Evolutionary conservation across 352 stramenopile species (phyloP), one percentile per base, ranked within the genome.

Genomic region (Pythium apleroticum): DNA sequence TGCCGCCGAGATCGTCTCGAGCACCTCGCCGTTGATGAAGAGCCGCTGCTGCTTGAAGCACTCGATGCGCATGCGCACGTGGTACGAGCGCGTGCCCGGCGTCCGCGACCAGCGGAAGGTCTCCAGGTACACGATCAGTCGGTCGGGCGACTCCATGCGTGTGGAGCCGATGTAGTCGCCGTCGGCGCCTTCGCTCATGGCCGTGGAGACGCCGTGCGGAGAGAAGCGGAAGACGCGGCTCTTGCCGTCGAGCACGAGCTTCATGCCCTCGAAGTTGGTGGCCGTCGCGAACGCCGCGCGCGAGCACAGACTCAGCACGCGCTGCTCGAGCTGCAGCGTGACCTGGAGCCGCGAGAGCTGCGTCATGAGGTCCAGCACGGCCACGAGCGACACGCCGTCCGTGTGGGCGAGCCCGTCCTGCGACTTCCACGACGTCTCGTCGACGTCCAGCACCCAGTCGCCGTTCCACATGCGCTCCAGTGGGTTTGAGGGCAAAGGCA

Each of bases 101-200:
- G 10, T 31, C 57, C 57, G 68, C 52, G 27, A 67, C 52, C 28
- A 77, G 20, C n/a, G 76, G 35, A 88, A 88, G 0, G 79, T 60
- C 52, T 90, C 73, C 20, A 90, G 39, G 35, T 83, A 81, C n/a
- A 80, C 63, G 4, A 82, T 65, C 1, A 90, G 57, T 17, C 72
- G 66, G 6, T 77, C 69, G 12, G 74, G 64, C 8, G 58, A 66
- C 46, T 88, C 77, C 20, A 81, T 68, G n/a, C 75, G 75, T 49
- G 88, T 82, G 49, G 76, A 72, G 14, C 74, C 83, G 28, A 86
- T 60, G 55, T 93, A 93, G 68, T 93, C 81, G 27, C 84, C 84
- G 2, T 55, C 50, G 8, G 53, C 65, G 0, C 70, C 69, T 33
- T 62, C 68, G 27, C 57, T 58, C 25, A 75, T 68, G 24, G 59